Evolutionary conservation across 2,329 filamentous ascomycete species (phyloP), one percentile per base, ranked within the genome.

Genomic region (Teratosphaeriaceae sp.): DNA sequence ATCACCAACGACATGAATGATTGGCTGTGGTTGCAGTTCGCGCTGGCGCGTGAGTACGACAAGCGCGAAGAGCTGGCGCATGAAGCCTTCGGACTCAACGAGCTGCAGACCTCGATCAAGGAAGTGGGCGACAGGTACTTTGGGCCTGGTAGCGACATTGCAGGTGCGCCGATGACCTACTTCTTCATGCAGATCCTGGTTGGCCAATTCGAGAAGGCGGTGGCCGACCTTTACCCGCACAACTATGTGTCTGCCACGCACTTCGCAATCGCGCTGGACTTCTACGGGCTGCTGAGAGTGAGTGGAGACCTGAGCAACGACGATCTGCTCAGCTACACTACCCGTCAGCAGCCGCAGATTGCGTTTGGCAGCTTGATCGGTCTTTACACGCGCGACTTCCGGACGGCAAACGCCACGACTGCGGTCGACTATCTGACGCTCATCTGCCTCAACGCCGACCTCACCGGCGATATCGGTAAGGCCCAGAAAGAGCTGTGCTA

Each of bases 381-480:
- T 30, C 88, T 92, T 63, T 98, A 98, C 71, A 98, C 94, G 3
- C 80, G 85, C 42, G 89, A 96, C 65, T 98, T 98, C 78, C 84
- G 92, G 40, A 87, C 88, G 22, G 89, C 88, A 16, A 83, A 94
- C 58, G 85, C 88, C 5, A 85, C 85, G 45, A 86, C 88, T 24
- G 92, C 94, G 2, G 86, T 94, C 15, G 92, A 98, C 63, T 98
- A 98, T 64, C 79, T 98, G 37, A 79, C 83, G 5, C 70, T 98
- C 44, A 89, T 98, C 58, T 95, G 88, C 64, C 78, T 98, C 44
- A 97, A 97, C 61, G 79, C 82, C 38, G 90, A 96, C 62, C 72
- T 94, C 33, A 78, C 75, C 20, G 84, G 83, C 16, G 78, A 85
- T 44, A 73, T 82, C 5, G 88, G 88, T 44, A 80, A 78, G 47